Conservation (phyloP, 2,329 filamentous ascomycete species). For the Hysterium pulicare region DNA sequence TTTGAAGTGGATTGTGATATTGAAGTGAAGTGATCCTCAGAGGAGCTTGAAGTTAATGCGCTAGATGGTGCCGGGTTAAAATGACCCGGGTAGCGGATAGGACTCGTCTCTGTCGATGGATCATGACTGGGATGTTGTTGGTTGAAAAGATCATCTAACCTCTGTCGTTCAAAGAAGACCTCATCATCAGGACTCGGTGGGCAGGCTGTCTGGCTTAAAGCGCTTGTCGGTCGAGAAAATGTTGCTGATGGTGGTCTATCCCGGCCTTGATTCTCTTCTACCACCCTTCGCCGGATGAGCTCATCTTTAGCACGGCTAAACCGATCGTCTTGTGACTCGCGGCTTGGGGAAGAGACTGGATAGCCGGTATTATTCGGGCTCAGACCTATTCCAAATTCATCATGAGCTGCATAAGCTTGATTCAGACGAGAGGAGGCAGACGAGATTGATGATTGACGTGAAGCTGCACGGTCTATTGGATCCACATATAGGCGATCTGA, state of each 20-base stretch:
- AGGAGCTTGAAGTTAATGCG: conserved; percentile 43
- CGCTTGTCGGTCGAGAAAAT: conserved; percentile 24
- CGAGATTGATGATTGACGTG: conserved; percentile 39
- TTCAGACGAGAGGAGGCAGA: conserved; percentile 35
- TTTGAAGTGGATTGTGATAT: conserved; percentile 51
- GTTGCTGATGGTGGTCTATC: conserved; percentile 20
- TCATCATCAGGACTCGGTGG: conserved; percentile 50
- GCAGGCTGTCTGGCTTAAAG: conserved; percentile 35
- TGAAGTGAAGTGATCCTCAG: conserved; percentile 46
- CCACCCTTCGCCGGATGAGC: conserved; percentile 29
- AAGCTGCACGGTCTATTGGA: conserved; percentile 22
- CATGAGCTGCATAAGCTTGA: conserved; percentile 19
- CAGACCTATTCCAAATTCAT: conserved; percentile 26
- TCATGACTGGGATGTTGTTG: conserved; percentile 21
- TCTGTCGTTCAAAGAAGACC: conserved; percentile 20
- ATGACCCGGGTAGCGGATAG: conserved; percentile 26
- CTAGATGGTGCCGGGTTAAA: conserved; percentile 17
- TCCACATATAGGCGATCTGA: conserved; percentile 31
- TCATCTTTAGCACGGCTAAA: conserved; percentile 39
- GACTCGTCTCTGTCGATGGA: conserved; percentile 40
- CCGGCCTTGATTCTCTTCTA: conserved; percentile 30
- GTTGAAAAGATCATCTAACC: conserved; percentile 27
- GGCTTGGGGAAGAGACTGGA: conserved; percentile 13
- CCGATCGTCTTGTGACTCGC: conserved; percentile 26
- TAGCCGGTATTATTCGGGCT: conserved; percentile 15